Evolutionary conservation across 1,139 yeast genomes (phyloP), one percentile per base, ranked within the genome.

Genomic region (Yarrowia galli): DNA sequence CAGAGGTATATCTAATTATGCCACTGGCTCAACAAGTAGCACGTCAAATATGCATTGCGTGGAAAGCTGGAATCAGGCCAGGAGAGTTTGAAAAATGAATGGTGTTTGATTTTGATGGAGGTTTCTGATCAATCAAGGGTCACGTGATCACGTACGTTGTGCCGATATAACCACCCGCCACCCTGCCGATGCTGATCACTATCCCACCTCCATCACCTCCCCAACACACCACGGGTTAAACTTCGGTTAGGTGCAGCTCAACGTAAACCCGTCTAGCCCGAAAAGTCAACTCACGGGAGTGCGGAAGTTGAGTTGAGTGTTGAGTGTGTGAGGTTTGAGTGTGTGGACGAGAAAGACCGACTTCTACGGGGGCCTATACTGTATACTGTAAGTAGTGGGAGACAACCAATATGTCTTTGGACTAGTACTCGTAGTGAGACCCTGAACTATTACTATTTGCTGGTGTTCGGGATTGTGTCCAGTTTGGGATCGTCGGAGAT

Each of bases 231-330:
- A n/a, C n/a, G n/a, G 18, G 18, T 56, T 56, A n/a, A 40, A 42
- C 49, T 40, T 56, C 22, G 38, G 40, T 15, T 38, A 28, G 38
- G 63, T 56, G 63, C 63, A 56, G 63, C 63, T 56, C 63, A 56
- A 56, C 63, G 48, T 42, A 38, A 38, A 38, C 20, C 60, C 32
- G 18, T 53, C 45, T 54, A 23, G 32, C 43, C 45, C 23, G n/a
- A 23, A 53, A 53, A 54, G 61, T 54, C 49, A 18, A 42, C 49
- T 28, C 25, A 42, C 63, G 63, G 63, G 46, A 56, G 63, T 56
- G 63, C 63, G 63, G 63, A 56, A 56, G 63, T 56, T 56, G 53
- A 48, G 53, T 25, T 42, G 49, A 56, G 63, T 56, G 63, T 56
- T 56, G 63, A 46, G 35, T 6, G 35, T 18, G 43, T 6, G n/a